Evolutionary conservation across 805 yeast genomes (phyloP).

Genomic region (Allodekkera sacchari): DNA sequence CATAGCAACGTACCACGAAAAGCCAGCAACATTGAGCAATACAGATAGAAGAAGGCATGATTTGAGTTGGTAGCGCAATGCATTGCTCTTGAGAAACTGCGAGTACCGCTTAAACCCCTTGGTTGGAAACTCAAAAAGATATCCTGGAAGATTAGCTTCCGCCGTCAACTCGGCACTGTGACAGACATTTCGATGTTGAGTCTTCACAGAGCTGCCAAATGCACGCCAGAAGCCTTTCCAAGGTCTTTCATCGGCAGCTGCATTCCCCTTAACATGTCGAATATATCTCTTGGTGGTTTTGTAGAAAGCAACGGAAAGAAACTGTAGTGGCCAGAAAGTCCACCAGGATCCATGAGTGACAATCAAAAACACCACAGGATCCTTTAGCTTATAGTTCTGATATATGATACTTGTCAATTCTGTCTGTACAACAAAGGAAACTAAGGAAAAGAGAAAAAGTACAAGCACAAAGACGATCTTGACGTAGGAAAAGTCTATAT

Average conservation of each 20-base stretch:
- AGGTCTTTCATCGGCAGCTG: constrained; percentile 13
- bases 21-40: constrained; percentile 66
- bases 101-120: constrained; percentile 18
- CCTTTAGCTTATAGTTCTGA: constrained; percentile 43
- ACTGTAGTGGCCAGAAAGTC: constrained; percentile 64
- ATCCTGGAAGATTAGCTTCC: constrained; percentile 19
- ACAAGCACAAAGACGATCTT: constrained; percentile 36
- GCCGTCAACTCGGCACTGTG: constrained; percentile 29
- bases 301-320: constrained; percentile 36
- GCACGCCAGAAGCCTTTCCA: constrained; percentile 26
- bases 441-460: constrained; percentile 39
- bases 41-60: constrained; percentile 39
- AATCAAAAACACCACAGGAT: constrained; percentile 59
- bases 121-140: constrained; percentile 22
- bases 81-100: constrained; percentile 34
- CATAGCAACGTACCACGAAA: constrained; percentile 83
- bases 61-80: constrained; percentile 38
- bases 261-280: constrained; percentile 11
- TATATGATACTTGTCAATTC: constrained; percentile 71
- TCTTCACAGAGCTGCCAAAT: constrained; percentile 28
- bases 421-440: constrained; percentile 70
- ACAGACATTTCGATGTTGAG: constrained; percentile 34
- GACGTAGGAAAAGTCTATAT: constrained; percentile 23
- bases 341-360: constrained; percentile 78
- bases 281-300: constrained; percentile 30